These are phyloP conservation scores for Coniferiporia weirii DNA, from an alignment of 1,284 basidiomycete species.

Conservation along the genomic window DNA sequence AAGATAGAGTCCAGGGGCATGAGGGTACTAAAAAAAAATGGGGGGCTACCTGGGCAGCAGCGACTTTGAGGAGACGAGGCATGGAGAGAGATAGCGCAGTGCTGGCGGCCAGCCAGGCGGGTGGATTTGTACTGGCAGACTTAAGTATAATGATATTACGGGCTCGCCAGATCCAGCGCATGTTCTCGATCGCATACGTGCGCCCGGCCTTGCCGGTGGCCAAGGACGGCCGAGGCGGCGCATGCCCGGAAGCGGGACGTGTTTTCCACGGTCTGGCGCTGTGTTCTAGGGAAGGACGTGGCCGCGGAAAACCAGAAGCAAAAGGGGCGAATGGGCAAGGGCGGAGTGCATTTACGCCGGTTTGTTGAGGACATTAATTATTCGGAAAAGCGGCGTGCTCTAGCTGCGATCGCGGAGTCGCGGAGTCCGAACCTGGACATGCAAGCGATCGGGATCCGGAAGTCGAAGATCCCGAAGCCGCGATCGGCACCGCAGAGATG, in stretches of 20 bases:
- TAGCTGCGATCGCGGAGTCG: no score
- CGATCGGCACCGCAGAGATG: not conserved
- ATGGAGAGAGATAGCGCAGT: not conserved
- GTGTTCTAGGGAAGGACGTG: not conserved
- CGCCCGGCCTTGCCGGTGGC: not conserved
- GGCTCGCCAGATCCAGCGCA: not conserved
- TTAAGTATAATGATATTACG: not conserved
- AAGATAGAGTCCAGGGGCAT: slow-evolving; percentile 9
- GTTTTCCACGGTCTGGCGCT: not conserved
- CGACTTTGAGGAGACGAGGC: slow-evolving; percentile 9
- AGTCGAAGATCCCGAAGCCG: not conserved
- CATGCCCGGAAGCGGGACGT: not conserved
- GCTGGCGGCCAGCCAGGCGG: not conserved
- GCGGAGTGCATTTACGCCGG: no score
- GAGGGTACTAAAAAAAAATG: not conserved
- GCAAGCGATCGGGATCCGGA: not conserved
- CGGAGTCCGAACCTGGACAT: not conserved
- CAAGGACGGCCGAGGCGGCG: not conserved
- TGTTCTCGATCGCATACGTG: no score
- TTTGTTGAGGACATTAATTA: no score
- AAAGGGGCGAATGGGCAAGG: no score
- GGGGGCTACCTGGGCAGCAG: not conserved
- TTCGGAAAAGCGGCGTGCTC: no score
- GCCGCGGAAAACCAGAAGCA: no score
- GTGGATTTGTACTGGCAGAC: not conserved